Percentiles rank a stretch among this genome's conserved stretches.
Evolutionary conservation across 2,329 filamentous ascomycete genomes (phyloP).

Genomic region (Beauveria caledonica): DNA sequence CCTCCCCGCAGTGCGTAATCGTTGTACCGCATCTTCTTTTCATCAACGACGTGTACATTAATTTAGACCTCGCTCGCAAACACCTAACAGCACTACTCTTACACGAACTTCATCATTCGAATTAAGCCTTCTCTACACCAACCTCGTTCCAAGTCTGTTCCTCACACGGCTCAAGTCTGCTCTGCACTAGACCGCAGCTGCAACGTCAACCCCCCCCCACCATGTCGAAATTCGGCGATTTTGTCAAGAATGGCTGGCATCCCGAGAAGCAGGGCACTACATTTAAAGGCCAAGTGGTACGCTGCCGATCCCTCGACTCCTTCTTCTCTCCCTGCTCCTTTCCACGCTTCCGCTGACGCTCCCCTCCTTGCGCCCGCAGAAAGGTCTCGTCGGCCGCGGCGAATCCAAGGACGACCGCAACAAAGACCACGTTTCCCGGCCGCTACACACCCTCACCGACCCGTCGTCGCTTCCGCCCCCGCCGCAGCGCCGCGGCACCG

Average conservation of each 20-base stretch:
- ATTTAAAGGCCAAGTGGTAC: slow-evolving; percentile 39
- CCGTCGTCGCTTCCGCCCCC: slow-evolving; percentile 73
- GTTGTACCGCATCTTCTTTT: neutral
- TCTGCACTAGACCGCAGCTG: neutral
- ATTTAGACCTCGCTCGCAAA: neutral
- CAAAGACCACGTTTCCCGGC: slow-evolving; percentile 39
- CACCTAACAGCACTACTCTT: neutral
- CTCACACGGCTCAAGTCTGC: neutral
- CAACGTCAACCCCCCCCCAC: slow-evolving; percentile 20
- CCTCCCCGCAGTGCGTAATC: slow-evolving; percentile 7
- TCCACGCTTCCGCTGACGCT: slow-evolving; percentile 3
- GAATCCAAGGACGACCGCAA: slow-evolving; percentile 23
- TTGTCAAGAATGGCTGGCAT: slow-evolving; percentile 45
- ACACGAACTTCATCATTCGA: neutral
- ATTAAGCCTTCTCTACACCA: too few relatives aligned
- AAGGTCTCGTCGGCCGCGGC: slow-evolving; percentile 36
- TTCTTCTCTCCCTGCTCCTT: neutral
- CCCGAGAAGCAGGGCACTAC: slow-evolving; percentile 36
- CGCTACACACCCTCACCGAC: slow-evolving; percentile 64
- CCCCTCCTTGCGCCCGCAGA: slow-evolving; percentile 24
- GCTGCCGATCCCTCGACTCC: slow-evolving; percentile 15
- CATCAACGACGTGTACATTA: neutral
- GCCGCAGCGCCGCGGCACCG: slow-evolving; percentile 50
- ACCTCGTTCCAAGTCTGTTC: too few relatives aligned
- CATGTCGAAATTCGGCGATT: slow-evolving; percentile 36